Evolutionary conservation across 768 basidiomycete genomes (phyloP).

Genomic region (Multifurca ochricompacta): DNA sequence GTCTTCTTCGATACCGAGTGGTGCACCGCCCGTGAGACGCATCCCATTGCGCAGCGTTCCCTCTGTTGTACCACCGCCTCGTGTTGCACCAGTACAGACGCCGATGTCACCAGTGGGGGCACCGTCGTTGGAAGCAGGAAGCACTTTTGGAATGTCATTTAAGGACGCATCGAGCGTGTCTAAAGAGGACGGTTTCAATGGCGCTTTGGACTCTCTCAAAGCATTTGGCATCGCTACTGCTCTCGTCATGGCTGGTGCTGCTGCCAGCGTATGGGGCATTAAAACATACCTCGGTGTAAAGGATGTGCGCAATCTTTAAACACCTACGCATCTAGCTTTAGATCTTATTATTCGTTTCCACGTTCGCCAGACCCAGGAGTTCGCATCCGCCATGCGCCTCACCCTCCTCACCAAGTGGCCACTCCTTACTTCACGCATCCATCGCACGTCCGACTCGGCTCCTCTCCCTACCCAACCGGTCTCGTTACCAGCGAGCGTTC

Average conservation of each 20-base stretch:
- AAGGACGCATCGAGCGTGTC: neutral
- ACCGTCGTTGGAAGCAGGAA: neutral
- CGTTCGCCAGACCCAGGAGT: slow-evolving; percentile 44
- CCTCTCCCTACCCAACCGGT: slow-evolving; percentile 17
- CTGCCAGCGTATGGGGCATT: slow-evolving; percentile 39
- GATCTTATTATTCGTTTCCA: no score
- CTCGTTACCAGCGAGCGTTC: neutral
- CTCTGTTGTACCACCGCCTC: neutral
- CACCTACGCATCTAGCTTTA: no score
- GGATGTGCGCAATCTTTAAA: no score
- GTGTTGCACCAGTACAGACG: neutral
- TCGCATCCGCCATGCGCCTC: slow-evolving; percentile 49
- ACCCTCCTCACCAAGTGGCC: slow-evolving; percentile 43
- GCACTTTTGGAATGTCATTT: neutral
- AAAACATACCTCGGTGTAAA: slow-evolving; percentile 46
- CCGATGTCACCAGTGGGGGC: neutral
- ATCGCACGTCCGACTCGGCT: slow-evolving; percentile 34
- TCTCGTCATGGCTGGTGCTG: slow-evolving; percentile 43
- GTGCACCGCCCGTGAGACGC: slow-evolving; percentile 20
- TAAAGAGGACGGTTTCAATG: slow-evolving; percentile 36
- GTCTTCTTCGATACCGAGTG: slow-evolving; percentile 19
- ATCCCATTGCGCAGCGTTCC: neutral
- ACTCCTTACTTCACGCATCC: slow-evolving; percentile 42
- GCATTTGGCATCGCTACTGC: slow-evolving; percentile 61
- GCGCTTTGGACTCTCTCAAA: slow-evolving; percentile 47